These are phyloP conservation scores for Phytophthora tubulina DNA, from an alignment of 352 stramenopile species.

Conservation along the genomic window DNA sequence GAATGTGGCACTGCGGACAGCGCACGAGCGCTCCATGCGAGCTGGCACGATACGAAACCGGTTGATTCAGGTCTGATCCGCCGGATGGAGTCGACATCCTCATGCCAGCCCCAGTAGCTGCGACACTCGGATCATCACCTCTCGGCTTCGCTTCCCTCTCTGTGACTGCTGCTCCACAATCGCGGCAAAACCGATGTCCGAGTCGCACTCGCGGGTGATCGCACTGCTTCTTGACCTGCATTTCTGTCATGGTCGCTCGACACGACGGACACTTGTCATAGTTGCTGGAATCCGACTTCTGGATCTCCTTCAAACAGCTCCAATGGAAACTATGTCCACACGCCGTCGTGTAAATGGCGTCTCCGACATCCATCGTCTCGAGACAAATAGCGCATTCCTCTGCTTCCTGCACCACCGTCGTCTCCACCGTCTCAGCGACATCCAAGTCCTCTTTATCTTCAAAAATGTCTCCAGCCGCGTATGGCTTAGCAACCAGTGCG, in stretches of 20 bases:
- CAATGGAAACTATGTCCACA: conserved; percentile 90
- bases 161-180: conserved; percentile 70
- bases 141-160: conserved; percentile 77
- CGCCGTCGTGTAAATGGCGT: conserved; percentile 86
- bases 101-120: conserved; percentile 15
- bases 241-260: conserved; percentile 75
- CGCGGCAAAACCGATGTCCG: conserved; percentile 82
- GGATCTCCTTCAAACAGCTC: conserved; percentile 86
- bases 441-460: conserved; percentile 38
- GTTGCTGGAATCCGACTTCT: conserved; percentile 81
- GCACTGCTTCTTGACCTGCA: conserved; percentile 87
- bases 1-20: conserved; percentile 87
- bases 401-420: conserved; percentile 66
- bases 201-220: conserved; percentile 85
- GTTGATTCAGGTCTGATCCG: conserved; percentile 44
- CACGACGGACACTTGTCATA: conserved; percentile 89
- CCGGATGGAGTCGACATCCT: conserved; percentile 37
- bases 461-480: conserved; percentile 28
- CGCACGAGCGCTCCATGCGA: conserved; percentile 88
- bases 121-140: conserved; percentile 44
- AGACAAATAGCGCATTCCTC: conserved; percentile 90
- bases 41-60: conserved; percentile 79
- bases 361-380: conserved; percentile 80
- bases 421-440: conserved; percentile 33
- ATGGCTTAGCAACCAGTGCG: conserved; percentile 52